These are phyloP conservation scores for Stagonosporopsis cucurbitacearum DNA, from an alignment of 2,329 filamentous ascomycete genomes.

Conservation along the genomic window DNA sequence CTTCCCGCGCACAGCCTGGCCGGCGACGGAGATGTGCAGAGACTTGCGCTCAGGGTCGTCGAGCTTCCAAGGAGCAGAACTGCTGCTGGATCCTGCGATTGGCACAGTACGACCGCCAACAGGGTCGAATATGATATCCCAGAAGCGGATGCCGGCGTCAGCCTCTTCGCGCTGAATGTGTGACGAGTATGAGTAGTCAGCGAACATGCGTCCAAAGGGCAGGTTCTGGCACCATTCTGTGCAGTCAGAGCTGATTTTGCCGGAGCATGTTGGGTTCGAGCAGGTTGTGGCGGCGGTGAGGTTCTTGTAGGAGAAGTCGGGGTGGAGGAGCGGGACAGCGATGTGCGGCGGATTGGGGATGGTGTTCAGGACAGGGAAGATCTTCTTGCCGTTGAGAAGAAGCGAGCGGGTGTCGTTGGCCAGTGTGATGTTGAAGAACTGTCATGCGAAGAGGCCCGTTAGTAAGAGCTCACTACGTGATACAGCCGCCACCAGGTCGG, in stretches of 20 bases:
- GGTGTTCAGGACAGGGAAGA: slow-evolving; percentile 36
- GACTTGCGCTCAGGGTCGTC: slow-evolving; percentile 34
- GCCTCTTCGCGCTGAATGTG: slow-evolving; percentile 19
- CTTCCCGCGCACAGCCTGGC: slow-evolving; percentile 18
- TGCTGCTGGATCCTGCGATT: slow-evolving; percentile 8
- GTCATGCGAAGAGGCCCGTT: not conserved
- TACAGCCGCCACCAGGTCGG: not conserved
- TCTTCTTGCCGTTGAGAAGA: slow-evolving; percentile 34
- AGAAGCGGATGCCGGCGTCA: slow-evolving; percentile 27
- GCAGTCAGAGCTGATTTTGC: slow-evolving; percentile 12
- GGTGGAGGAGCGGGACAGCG: slow-evolving; percentile 23
- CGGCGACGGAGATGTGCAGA: slow-evolving; percentile 36
- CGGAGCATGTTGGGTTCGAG: slow-evolving; percentile 23
- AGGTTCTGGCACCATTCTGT: slow-evolving; percentile 28
- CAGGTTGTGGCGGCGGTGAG: slow-evolving; percentile 34
- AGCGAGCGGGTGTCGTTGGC: slow-evolving; percentile 36
- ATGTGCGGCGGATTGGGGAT: slow-evolving; percentile 34
- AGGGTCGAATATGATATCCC: slow-evolving; percentile 40
- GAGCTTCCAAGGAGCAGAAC: slow-evolving; percentile 22
- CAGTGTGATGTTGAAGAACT: slow-evolving; percentile 44
- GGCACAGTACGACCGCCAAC: slow-evolving; percentile 30
- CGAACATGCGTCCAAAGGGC: slow-evolving; percentile 16
- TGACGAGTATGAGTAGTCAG: slow-evolving; percentile 35
- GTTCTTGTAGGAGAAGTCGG: slow-evolving; percentile 34
- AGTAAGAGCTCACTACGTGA: not conserved